A percentile compares a stretch with the other conserved stretches of the same genome.
phyloP scores from a whole-genome alignment of 768 basidiomycete genomes.

The Xerocomellus intermedius region DNA sequence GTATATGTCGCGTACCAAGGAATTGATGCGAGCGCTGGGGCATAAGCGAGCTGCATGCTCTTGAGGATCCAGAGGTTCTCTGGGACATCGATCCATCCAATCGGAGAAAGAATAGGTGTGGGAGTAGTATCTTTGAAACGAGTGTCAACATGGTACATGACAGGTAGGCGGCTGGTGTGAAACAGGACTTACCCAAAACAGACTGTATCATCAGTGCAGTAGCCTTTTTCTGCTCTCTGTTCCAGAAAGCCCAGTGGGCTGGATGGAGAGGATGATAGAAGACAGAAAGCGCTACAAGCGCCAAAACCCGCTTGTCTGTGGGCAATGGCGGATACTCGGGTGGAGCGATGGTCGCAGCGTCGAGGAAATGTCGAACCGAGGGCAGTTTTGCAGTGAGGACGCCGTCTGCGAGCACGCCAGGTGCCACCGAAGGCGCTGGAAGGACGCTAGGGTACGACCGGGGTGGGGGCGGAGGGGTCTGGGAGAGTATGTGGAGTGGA shows the following conservation, averaged over 20 bases:
- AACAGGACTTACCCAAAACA: conserved; percentile 47
- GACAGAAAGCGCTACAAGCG: conserved; percentile 60
- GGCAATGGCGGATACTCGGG: conserved; percentile 40
- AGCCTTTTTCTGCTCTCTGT: conserved; percentile 42
- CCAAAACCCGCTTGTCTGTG: conserved; percentile 45
- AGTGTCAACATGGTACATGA: conserved; percentile 4
- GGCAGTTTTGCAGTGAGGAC: conserved; percentile 49
- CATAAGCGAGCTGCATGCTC: conserved; percentile 32
- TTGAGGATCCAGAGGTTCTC: conserved; percentile 36
- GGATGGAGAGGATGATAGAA: conserved; percentile 53
- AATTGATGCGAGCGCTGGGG: conserved; percentile 19
- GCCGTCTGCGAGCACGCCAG: conserved; percentile 37
- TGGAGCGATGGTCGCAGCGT: conserved; percentile 37
- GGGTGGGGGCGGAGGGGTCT: conserved; percentile 16
- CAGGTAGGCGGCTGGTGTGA: neutral
- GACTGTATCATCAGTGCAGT: conserved; percentile 55
- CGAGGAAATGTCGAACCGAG: conserved; percentile 48
- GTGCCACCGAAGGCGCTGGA: conserved; percentile 30
- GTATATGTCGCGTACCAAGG: conserved; percentile 34
- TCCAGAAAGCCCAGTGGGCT: conserved; percentile 68
- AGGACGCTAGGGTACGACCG: conserved; percentile 21
- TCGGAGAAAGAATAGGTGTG: conserved; percentile 35
- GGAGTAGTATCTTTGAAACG: conserved; percentile 25
- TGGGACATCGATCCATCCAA: conserved; percentile 33
- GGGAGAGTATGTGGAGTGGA: conserved; percentile 31